A percentile compares a stretch with the other conserved stretches of the same genome.
phyloP scores from a whole-genome alignment of 1,284 basidiomycete species.

The Schizophyllum commune region DNA sequence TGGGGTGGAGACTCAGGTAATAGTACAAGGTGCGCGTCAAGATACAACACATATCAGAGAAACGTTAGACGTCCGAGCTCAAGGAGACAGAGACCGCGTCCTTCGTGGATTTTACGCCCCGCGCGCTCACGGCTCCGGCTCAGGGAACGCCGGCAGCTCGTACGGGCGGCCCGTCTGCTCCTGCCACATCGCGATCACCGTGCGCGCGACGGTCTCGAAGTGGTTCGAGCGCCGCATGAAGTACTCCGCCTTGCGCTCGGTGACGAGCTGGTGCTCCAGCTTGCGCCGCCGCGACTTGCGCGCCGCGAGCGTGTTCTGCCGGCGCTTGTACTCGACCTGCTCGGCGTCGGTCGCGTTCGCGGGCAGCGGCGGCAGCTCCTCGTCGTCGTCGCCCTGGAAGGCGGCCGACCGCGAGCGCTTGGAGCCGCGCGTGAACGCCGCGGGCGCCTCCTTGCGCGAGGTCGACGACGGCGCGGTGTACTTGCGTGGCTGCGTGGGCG shows the following conservation, averaged over 20 bases:
- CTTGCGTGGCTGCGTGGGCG: conserved; percentile 41
- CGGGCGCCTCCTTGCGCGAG: conserved; percentile 43
- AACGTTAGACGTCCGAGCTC: not conserved
- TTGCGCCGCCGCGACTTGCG: conserved; percentile 70
- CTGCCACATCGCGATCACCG: not conserved
- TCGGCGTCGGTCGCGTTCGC: conserved; percentile 43
- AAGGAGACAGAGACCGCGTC: not conserved
- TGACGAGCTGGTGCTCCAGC: conserved; percentile 58
- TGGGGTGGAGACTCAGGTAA: not conserved
- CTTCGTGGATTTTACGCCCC: not conserved
- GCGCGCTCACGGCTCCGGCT: not conserved
- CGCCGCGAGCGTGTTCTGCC: conserved; percentile 77
- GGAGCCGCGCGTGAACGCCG: conserved; percentile 26
- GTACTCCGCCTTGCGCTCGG: conserved; percentile 46
- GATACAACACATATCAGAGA: not conserved
- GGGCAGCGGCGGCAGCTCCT: conserved; percentile 12
- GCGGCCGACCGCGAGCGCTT: conserved; percentile 21
- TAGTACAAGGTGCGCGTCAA: not conserved
- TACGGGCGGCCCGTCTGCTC: not conserved
- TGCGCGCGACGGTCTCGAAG: not conserved
- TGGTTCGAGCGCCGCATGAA: conserved; percentile 20
- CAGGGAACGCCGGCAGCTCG: not conserved
- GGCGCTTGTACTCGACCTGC: conserved; percentile 69
- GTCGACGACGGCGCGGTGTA: conserved; percentile 40
- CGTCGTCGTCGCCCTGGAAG: conserved; percentile 38